phyloP scores from a whole-genome alignment of 192 early-diverging fungal genomes.

The Umbelopsis isabellina region DNA sequence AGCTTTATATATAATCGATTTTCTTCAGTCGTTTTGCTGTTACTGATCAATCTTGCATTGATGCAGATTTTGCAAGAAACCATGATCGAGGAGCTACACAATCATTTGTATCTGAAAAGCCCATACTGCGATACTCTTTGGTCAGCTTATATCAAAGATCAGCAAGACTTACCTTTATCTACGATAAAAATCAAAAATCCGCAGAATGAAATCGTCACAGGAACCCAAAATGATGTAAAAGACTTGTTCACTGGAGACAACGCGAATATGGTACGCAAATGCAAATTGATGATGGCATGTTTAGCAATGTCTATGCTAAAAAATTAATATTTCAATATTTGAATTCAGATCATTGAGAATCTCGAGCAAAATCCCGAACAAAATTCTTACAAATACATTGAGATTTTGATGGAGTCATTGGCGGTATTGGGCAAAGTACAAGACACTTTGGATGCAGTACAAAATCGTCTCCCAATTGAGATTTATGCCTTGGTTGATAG shows the following conservation, averaged over 20 bases:
- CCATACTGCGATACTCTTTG: slow-evolving; percentile 73
- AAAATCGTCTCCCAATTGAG: slow-evolving; percentile 71
- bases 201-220: background rate
- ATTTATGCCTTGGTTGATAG: slow-evolving; percentile 73
- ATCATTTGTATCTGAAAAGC: slow-evolving; percentile 78
- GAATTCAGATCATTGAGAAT: slow-evolving; percentile 56
- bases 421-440: slow-evolving; percentile 58
- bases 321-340: background rate
- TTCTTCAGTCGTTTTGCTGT: background rate
- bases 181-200: background rate
- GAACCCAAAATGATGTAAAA: background rate
- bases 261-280: slow-evolving; percentile 49
- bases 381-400: slow-evolving; percentile 77
- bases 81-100: slow-evolving; percentile 77
- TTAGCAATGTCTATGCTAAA: background rate
- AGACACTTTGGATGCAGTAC: slow-evolving; percentile 60
- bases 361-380: slow-evolving; percentile 72
- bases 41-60: background rate
- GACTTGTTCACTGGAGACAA: slow-evolving; percentile 41
- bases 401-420: slow-evolving; percentile 75
- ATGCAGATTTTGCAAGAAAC: slow-evolving; percentile 58
- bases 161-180: slow-evolving; percentile 39
- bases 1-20: background rate
- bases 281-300: background rate
- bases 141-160: slow-evolving; percentile 55